Conservation (phyloP, 164 flowering plant species). For the Paratinospora sagittata region DNA sequence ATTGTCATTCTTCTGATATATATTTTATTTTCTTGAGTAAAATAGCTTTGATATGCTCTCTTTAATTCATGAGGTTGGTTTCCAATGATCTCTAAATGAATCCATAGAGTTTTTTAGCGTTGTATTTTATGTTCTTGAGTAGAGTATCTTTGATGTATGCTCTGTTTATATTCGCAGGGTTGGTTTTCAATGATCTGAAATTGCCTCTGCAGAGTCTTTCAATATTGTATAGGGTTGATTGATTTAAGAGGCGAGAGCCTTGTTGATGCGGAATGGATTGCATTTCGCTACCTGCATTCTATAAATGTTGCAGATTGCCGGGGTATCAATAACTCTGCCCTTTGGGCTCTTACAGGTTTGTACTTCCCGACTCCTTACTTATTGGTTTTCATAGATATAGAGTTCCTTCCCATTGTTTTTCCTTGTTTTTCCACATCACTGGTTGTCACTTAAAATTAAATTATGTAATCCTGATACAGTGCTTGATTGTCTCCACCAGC, state of each 20-base stretch:
- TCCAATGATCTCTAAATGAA: no score
- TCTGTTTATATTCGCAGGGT: neutral
- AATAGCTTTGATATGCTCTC: no score
- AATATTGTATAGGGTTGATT: constrained; percentile 54
- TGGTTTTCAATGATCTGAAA: neutral
- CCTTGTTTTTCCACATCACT: neutral
- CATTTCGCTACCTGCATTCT: constrained; percentile 46
- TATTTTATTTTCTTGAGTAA: no score
- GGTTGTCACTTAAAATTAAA: no score
- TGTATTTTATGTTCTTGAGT: constrained; percentile 60
- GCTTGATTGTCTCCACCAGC: neutral
- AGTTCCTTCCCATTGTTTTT: neutral
- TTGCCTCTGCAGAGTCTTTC: constrained; percentile 52
- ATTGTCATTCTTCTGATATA: no score
- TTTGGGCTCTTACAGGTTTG: constrained; percentile 76
- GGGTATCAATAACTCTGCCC: constrained; percentile 51
- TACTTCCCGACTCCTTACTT: neutral
- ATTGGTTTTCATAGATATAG: neutral
- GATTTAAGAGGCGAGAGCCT: constrained; percentile 55
- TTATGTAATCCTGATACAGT: neutral
- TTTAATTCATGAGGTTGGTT: no score
- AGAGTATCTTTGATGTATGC: no score
- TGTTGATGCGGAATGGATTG: constrained; percentile 94
- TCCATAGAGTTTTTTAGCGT: no score
- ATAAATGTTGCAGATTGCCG: constrained; percentile 67